Evolutionary conservation across 1,284 basidiomycete genomes (phyloP), one percentile per base, ranked within the genome.

Genomic region (Moniliella sp.): DNA sequence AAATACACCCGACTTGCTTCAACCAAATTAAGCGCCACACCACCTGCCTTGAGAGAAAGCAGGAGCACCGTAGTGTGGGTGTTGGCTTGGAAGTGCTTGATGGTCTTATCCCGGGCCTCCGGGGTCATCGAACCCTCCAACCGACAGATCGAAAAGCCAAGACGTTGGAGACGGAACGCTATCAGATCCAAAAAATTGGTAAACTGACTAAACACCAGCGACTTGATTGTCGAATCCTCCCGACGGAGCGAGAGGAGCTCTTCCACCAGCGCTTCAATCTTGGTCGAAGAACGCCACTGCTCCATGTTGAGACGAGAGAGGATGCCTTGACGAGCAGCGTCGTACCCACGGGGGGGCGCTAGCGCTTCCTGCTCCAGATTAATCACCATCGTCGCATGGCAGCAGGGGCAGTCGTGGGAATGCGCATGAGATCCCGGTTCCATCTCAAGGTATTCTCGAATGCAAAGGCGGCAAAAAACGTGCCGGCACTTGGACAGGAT

Each of bases 321-420:
- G 36, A 99, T 93, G 25, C 91, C 91, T 61, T 97, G 88, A 19
- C 82, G 73, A 4, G 32, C 34, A 8, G 19, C 15, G 10, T 38
- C 19, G 13, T 37, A 25, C 8, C n/a, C 18, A 13, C 47, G 45
- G 1, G 67, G 66, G 31, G 66, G 66, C 18, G 71, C 69, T 10
- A 97, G 65, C 0, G 88, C 77, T 26, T 84, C 80, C 4, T 76
- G 81, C 57, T 93, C 84, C 4, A 97, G 67, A 60, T 99, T 86
- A 43, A 99, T 91, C 10, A 84, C 86, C 29, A 99, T 66, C 0
- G 78, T 73, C 9, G 88, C 65, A 60, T 94, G 83, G 61, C 91
- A 99, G 26, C 93, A 80, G 1, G 91, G 91, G 56, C 91, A 99
- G n/a, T n/a, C n/a, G n/a, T n/a, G n/a, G n/a, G n/a, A n/a, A n/a